These are phyloP conservation scores for Rubia yunnanensis DNA, from an alignment of 257 asterid genomes.

Conservation along the genomic window DNA sequence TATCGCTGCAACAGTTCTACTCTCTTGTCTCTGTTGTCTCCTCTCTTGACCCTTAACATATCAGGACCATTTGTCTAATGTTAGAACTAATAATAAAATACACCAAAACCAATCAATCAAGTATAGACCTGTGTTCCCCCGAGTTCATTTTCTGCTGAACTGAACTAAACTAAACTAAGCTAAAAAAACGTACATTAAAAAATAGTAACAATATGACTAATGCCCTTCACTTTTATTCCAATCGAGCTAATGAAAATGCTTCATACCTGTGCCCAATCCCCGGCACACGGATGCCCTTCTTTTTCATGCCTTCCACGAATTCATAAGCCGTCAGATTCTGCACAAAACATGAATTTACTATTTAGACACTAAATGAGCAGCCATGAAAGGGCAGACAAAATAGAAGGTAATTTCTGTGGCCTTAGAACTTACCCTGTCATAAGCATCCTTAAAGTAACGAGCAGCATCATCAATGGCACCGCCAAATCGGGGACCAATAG, in stretches of 20 bases:
- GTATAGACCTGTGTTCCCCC: too few species aligned
- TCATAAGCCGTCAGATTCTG: slow-evolving; percentile 94
- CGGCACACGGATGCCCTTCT: slow-evolving; percentile 98
- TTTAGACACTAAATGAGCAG: not conserved
- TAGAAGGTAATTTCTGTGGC: too few species aligned
- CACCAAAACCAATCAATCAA: not conserved
- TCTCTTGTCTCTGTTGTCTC: slow-evolving; percentile 98
- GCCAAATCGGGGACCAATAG: slow-evolving; percentile 99
- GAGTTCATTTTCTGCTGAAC: too few species aligned
- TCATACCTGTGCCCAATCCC: slow-evolving; percentile 98
- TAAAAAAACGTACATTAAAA: too few species aligned
- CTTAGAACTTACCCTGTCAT: slow-evolving; percentile 52
- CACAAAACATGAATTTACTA: slow-evolving; percentile 8
- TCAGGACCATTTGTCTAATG: slow-evolving; percentile 7
- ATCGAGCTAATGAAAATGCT: not conserved
- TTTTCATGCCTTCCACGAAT: slow-evolving; percentile 96
- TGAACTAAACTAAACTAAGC: too few species aligned
- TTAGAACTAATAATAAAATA: not conserved
- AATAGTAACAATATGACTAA: too few species aligned
- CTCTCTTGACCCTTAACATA: slow-evolving; percentile 73
- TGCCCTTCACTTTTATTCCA: not conserved
- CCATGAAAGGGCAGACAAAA: not conserved
- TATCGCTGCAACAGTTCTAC: slow-evolving; percentile 78
- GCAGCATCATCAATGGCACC: slow-evolving; percentile 99
- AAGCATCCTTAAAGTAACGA: slow-evolving; percentile 97